Percentiles rank a stretch among this genome's conserved stretches.
Conservation (phyloP, 2,329 filamentous ascomycete genomes). For the Xenosphaeropsis pyriputrescens region DNA sequence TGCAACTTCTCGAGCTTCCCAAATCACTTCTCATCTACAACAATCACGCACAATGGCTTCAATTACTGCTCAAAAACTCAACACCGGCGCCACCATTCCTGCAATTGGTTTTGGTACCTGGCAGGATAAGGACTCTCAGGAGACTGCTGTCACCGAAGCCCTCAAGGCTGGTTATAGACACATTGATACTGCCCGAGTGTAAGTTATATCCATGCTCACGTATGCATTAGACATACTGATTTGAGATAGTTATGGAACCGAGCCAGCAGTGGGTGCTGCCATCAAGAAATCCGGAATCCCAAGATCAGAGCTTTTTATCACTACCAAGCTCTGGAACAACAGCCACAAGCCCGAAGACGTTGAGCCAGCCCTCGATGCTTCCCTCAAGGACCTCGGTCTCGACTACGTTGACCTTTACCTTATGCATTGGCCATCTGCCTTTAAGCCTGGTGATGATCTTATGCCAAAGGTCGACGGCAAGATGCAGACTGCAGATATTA, state of each 20-base stretch:
- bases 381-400: conserved; percentile 20
- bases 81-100: conserved; percentile 21
- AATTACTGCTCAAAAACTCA: conserved; percentile 17
- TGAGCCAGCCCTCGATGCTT: conserved; percentile 17
- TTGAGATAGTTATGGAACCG: conserved; percentile 23
- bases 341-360: conserved; percentile 19
- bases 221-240: background rate
- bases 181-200: conserved; percentile 28
- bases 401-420: conserved; percentile 24
- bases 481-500: conserved; percentile 8
- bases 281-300: conserved; percentile 23
- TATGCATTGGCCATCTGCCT: conserved; percentile 23
- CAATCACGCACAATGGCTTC: conserved; percentile 9
- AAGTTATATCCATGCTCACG: conserved; percentile 4
- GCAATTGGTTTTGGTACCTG: conserved; percentile 28
- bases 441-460: conserved; percentile 11
- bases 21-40: conserved; percentile 8
- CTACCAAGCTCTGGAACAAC: conserved; percentile 47
- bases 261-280: conserved; percentile 26
- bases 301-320: conserved; percentile 28
- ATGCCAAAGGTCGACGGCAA: conserved; percentile 14
- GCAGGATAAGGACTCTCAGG: conserved; percentile 27
- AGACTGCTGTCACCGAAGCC: conserved; percentile 28
- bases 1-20: conserved; percentile 6
- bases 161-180: conserved; percentile 21